Evolutionary conservation across 2,329 filamentous ascomycete species (phyloP), one percentile per base, ranked within the genome.

Genomic region (Aspergillus candidus): DNA sequence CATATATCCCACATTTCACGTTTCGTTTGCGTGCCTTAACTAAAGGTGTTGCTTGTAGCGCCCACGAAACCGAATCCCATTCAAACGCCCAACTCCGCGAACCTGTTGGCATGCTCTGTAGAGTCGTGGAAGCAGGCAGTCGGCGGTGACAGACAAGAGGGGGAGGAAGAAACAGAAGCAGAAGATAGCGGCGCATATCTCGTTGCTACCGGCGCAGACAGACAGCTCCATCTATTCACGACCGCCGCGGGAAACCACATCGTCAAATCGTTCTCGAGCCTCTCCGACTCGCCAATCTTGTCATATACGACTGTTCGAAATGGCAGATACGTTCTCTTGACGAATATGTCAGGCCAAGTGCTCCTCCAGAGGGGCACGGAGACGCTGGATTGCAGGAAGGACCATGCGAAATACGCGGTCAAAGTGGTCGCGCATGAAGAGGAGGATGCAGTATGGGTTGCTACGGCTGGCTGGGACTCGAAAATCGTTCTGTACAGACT

Each of bases 401-500:
- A 82, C 49, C 79, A 83, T 52, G 57, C 63, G 15, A 83, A 82
- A 54, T 83, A 80, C 58, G 68, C 74, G 6, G 75, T 82, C 42
- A 76, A 77, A 49, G 63, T 79, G 3, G 62, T 70, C 18, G 60
- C 60, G 2, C 62, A 62, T 46, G 57, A 66, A 39, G 59, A 67
- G n/a, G 52, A 63, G 3, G 54, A 56, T 11, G 44, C 18, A 31
- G 32, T 62, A 44, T 70, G 71, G 60, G 51, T 80, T 42, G 78
- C 77, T 4, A 82, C 75, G 11, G 79, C 78, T 4, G 79, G 77
- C 15, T 83, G 79, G 79, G 79, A 83, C 55, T 65, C 71, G 22
- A 79, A 74, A 50, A 62, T 82, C 30, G 59, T 73, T 40, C 54
- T 83, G 35, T 82, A 82, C 59, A 53, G 56, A 32, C 37, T 62